These are phyloP conservation scores for Irpex sp. DNA, from an alignment of 1,284 basidiomycete species.

Conservation along the genomic window DNA sequence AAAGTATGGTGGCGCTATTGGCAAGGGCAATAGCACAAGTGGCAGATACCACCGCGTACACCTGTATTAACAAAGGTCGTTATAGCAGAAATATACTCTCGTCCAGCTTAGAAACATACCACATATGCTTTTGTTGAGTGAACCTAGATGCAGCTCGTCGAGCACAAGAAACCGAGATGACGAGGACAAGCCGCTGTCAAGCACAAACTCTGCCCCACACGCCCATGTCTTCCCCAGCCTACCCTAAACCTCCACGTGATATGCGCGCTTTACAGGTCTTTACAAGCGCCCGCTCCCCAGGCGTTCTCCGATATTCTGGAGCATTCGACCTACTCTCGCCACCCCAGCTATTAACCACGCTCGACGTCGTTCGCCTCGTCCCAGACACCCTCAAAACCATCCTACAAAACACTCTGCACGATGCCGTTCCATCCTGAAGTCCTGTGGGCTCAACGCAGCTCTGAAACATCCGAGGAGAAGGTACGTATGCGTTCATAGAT, in stretches of 20 bases:
- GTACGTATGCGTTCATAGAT: slow-evolving; percentile 33
- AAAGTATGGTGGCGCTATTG: slow-evolving; percentile 74
- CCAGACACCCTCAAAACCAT: slow-evolving; percentile 14
- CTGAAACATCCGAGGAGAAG: slow-evolving; percentile 61
- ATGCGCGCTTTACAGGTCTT: neutral
- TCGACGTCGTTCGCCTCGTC: slow-evolving; percentile 10
- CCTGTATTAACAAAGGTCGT: slow-evolving; percentile 33
- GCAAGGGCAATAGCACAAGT: slow-evolving; percentile 70
- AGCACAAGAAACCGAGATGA: neutral
- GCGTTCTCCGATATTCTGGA: slow-evolving; percentile 35
- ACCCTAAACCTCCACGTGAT: slow-evolving; percentile 10
- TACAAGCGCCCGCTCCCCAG: slow-evolving; percentile 5
- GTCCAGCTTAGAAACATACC: neutral
- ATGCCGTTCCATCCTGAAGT: slow-evolving; percentile 77
- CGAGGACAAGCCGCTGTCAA: neutral
- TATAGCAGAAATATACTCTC: neutral
- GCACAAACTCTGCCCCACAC: neutral
- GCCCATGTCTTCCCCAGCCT: neutral
- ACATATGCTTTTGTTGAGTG: neutral
- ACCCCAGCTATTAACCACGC: slow-evolving; percentile 14
- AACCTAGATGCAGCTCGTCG: neutral
- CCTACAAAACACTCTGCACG: neutral
- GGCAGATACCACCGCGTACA: slow-evolving; percentile 83
- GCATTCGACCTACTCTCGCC: slow-evolving; percentile 24
- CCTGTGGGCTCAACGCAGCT: slow-evolving; percentile 89